Conservation (phyloP, 1,284 basidiomycete species). For the Boletus smithii region DNA sequence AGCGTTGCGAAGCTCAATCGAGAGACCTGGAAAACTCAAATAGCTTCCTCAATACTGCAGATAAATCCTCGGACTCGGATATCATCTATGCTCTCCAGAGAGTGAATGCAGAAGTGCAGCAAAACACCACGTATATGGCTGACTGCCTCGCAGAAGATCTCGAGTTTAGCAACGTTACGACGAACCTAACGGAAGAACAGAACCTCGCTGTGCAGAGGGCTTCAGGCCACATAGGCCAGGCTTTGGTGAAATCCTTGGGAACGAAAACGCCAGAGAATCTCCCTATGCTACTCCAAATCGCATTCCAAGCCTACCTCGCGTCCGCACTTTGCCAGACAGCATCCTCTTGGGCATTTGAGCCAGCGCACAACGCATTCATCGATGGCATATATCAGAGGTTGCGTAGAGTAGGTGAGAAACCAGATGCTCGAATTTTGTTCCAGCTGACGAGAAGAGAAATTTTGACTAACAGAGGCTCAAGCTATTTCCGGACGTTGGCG, state of each 20-base stretch:
- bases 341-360: conserved; percentile 12
- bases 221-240: not conserved
- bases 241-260: conserved; percentile 3
- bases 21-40: conserved; percentile 11
- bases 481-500: conserved; percentile 13
- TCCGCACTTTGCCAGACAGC: conserved; percentile 1
- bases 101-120: conserved; percentile 15
- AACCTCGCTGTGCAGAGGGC: not conserved
- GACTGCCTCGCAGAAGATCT: conserved; percentile 4
- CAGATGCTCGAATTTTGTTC: too few relatives aligned
- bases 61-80: conserved; percentile 17
- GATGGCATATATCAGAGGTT: conserved; percentile 9
- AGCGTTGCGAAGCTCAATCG: conserved; percentile 8
- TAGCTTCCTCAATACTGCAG: conserved; percentile 6
- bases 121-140: conserved; percentile 7
- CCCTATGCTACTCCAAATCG: conserved; percentile 11
- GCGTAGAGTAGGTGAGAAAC: conserved; percentile 9
- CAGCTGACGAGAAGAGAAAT: not conserved
- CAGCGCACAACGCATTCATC: conserved; percentile 5
- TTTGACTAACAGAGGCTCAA: conserved; percentile 7
- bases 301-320: conserved; percentile 8
- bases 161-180: not conserved
- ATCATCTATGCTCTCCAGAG: conserved; percentile 2
- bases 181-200: not conserved
- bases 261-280: not conserved